Evolutionary conservation across 2,329 filamentous ascomycete species (phyloP).

Genomic region (Teratosphaeriaceae sp.): DNA sequence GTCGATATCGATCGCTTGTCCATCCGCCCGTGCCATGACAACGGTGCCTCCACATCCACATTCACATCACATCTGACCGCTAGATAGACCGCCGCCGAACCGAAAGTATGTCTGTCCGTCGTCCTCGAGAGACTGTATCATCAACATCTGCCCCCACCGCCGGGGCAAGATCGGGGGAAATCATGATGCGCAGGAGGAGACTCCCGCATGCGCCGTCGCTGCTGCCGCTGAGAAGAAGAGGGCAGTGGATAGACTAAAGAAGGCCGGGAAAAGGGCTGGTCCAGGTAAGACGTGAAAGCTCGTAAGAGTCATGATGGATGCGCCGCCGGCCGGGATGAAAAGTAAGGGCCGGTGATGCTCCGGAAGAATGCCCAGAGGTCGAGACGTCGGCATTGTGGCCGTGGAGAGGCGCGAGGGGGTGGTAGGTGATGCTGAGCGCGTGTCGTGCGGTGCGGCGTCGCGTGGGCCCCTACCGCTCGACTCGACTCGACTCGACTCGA

Average conservation of each 20-base stretch:
- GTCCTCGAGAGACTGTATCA: not conserved
- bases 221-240: not conserved
- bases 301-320: not conserved
- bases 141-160: not conserved
- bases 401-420: too few species aligned
- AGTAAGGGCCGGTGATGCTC: too few species aligned
- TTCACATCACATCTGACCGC: not conserved
- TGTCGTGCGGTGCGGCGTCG: too few species aligned
- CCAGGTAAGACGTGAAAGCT: not conserved
- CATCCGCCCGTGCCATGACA: not conserved
- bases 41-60: not conserved
- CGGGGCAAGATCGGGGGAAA: not conserved
- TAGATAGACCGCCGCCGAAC: not conserved
- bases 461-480: too few species aligned
- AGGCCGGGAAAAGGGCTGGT: not conserved
- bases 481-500: too few species aligned
- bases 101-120: conserved; percentile 1
- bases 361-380: too few species aligned
- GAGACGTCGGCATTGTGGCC: too few species aligned
- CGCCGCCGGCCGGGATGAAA: too few species aligned
- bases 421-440: too few species aligned
- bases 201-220: not conserved
- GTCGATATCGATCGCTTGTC: not conserved
- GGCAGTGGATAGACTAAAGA: not conserved
- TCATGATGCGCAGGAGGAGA: not conserved